These are phyloP conservation scores for Mycena haematopus DNA, from an alignment of 768 basidiomycete genomes.

Conservation along the genomic window DNA sequence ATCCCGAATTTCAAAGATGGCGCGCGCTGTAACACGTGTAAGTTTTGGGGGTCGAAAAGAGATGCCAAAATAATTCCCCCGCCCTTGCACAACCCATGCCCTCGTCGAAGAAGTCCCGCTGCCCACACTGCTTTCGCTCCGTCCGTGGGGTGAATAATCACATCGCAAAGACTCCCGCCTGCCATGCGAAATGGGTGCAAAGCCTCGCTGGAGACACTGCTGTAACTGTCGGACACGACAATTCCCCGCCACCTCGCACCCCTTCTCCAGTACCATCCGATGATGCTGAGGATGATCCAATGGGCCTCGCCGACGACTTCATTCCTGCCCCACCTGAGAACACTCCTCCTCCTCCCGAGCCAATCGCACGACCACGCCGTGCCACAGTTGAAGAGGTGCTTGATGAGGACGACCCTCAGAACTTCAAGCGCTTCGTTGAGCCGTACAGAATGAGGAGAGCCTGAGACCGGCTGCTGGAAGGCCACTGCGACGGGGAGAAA, in stretches of 20 bases:
- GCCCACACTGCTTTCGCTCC: no score
- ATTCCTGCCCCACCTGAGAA: not conserved
- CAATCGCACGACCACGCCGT: not conserved
- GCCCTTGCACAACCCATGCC: no score
- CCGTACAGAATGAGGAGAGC: not conserved
- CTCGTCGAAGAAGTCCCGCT: no score
- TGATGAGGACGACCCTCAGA: conserved; percentile 3
- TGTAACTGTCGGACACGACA: not conserved
- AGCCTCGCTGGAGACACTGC: not conserved
- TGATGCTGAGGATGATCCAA: not conserved
- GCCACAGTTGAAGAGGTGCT: not conserved
- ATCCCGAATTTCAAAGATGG: no score
- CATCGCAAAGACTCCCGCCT: not conserved
- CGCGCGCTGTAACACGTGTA: no score
- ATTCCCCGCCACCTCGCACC: not conserved
- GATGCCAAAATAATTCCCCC: no score
- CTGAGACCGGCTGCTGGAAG: not conserved
- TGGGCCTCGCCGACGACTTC: not conserved
- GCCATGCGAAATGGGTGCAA: not conserved
- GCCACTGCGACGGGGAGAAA: not conserved
- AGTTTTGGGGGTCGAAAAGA: no score
- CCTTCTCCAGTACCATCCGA: not conserved
- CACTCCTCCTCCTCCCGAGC: not conserved
- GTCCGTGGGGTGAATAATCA: not conserved
- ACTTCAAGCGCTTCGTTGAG: not conserved